These are phyloP conservation scores for Rhodotorula sp. DNA, from an alignment of 1,284 basidiomycete genomes.

Conservation along the genomic window DNA sequence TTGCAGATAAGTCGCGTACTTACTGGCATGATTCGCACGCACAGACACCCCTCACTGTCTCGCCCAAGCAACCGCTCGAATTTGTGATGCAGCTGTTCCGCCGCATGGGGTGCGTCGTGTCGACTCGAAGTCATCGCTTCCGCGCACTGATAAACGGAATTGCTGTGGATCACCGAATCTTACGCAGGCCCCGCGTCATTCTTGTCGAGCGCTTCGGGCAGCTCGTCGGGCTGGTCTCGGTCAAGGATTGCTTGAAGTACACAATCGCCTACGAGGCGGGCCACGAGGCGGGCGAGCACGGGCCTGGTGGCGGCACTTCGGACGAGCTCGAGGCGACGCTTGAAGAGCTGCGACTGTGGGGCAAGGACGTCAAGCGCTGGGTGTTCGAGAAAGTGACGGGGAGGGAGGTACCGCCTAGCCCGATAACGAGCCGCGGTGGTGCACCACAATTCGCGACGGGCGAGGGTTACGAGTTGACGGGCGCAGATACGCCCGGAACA, in stretches of 20 bases:
- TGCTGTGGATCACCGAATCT: background rate
- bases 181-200: slow-evolving; percentile 80
- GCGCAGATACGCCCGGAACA: too few relatives aligned
- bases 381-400: slow-evolving; percentile 23
- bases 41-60: slow-evolving; percentile 87
- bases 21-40: background rate
- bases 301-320: background rate
- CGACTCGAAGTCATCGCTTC: background rate
- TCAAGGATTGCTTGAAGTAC: slow-evolving; percentile 81
- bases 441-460: background rate
- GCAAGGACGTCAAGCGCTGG: slow-evolving; percentile 33
- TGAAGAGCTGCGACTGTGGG: slow-evolving; percentile 45
- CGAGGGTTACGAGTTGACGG: too few relatives aligned
- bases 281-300: background rate
- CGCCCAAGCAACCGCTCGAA: slow-evolving; percentile 89
- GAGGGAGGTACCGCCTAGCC: background rate
- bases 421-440: background rate
- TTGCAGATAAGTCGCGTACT: background rate
- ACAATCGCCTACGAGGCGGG: slow-evolving; percentile 40
- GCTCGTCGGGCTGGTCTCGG: slow-evolving; percentile 84
- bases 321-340: slow-evolving; percentile 47
- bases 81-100: slow-evolving; percentile 96
- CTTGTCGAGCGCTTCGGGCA: slow-evolving; percentile 82
- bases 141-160: background rate
- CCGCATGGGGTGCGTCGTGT: slow-evolving; percentile 73